Conservation (phyloP, 169 alveolate species). For the Babesia ovata region DNA sequence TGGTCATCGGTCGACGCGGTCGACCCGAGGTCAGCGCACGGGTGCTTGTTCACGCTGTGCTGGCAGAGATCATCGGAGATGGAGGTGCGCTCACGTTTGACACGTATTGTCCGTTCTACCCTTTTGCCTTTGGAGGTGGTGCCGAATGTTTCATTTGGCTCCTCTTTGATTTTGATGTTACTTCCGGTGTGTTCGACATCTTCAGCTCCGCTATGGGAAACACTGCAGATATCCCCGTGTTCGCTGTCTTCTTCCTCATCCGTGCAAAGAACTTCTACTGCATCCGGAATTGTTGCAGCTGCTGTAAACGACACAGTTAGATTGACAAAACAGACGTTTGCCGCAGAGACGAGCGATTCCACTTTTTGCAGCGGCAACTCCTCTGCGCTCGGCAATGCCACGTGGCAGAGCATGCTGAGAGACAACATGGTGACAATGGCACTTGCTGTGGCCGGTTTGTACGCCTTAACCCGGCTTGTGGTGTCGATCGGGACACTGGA, state of each 20-base stretch:
- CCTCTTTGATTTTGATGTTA: too few species aligned
- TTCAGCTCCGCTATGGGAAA: background rate
- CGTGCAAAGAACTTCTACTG: background rate
- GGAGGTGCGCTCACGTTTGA: slow-evolving; percentile 12
- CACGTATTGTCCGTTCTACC: background rate
- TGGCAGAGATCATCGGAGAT: background rate
- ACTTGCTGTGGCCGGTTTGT: slow-evolving; percentile 46
- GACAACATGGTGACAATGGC: slow-evolving; percentile 33
- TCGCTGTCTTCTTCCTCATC: background rate
- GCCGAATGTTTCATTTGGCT: too few species aligned
- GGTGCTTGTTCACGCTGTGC: background rate
- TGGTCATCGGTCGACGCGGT: background rate
- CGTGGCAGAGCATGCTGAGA: slow-evolving; percentile 17
- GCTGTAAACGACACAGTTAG: slow-evolving; percentile 30
- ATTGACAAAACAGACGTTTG: slow-evolving; percentile 50
- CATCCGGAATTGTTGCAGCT: slow-evolving; percentile 3
- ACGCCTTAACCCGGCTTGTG: slow-evolving; percentile 41
- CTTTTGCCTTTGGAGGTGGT: background rate
- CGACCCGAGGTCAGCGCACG: background rate
- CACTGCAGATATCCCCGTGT: background rate
- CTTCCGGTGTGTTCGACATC: background rate
- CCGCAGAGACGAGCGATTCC: slow-evolving; percentile 57
- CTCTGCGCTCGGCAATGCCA: background rate
- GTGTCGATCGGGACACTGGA: slow-evolving; percentile 57
- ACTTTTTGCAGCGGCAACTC: background rate